phyloP scores from a whole-genome alignment of 148 eudicot genomes.

The Vaccinium myrtillus region DNA sequence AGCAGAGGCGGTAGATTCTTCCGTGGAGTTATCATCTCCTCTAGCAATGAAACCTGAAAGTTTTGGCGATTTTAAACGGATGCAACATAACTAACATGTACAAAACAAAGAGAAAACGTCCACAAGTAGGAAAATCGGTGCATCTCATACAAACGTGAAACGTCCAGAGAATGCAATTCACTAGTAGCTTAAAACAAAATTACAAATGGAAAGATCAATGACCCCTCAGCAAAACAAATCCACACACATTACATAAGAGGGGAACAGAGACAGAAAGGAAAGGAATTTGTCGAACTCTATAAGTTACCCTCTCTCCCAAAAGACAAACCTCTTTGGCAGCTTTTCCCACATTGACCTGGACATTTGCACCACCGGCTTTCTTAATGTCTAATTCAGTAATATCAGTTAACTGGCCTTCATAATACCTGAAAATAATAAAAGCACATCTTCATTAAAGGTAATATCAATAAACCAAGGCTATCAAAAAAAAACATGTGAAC shows the following conservation, averaged over 20 bases:
- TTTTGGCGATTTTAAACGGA: not conserved
- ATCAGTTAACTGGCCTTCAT: conserved; percentile 20
- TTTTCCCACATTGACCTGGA: not conserved
- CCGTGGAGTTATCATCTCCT: conserved; percentile 17
- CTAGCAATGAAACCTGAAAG: conserved; percentile 16
- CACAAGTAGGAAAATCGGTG: not conserved
- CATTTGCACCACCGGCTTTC: not conserved
- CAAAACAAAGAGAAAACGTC: not conserved
- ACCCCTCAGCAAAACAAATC: not conserved
- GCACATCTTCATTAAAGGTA: not conserved
- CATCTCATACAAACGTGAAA: not conserved
- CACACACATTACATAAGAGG: not conserved
- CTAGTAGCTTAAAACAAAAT: not conserved
- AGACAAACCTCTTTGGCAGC: conserved; percentile 21
- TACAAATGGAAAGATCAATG: not conserved
- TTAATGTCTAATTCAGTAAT: conserved; percentile 8
- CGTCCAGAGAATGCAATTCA: not conserved
- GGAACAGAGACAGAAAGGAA: not conserved
- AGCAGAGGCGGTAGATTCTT: conserved; percentile 16
- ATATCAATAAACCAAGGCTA: not conserved
- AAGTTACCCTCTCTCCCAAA: not conserved
- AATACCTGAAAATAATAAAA: conserved; percentile 11
- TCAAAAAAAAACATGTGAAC: not conserved
- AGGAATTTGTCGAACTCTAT: not conserved
- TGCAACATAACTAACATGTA: not conserved